Percentiles rank a stretch among this genome's conserved stretches.
Conservation (phyloP, 1,284 basidiomycete species). For the Cutaneotrichosporon cavernicola region DNA sequence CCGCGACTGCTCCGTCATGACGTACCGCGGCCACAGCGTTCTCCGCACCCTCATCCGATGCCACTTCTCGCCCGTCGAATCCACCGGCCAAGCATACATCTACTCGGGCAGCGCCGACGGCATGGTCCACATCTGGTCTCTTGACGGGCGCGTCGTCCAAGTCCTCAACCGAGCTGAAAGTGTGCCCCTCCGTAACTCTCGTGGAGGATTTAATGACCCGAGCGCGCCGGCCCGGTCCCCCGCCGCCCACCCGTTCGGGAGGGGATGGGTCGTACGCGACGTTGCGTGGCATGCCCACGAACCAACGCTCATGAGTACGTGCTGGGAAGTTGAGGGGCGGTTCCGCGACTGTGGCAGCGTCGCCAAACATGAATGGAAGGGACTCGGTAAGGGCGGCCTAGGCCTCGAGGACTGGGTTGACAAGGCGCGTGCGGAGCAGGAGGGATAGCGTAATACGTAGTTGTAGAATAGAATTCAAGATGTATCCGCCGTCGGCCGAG, state of each 20-base stretch:
- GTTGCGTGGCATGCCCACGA: conserved; percentile 63
- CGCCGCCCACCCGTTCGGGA: conserved; percentile 13
- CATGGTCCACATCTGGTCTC: conserved; percentile 76
- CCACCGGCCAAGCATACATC: conserved; percentile 88
- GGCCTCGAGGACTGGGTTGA: conserved; percentile 73
- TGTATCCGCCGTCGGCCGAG: not conserved
- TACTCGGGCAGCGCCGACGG: conserved; percentile 68
- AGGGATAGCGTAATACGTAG: not conserved
- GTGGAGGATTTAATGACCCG: conserved; percentile 42
- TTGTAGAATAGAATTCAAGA: not conserved
- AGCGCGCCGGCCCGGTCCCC: conserved; percentile 35
- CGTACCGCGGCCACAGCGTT: conserved; percentile 89
- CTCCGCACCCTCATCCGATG: conserved; percentile 90
- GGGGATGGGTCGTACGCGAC: conserved; percentile 61
- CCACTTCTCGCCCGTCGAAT: conserved; percentile 88
- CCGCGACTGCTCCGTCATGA: conserved; percentile 91
- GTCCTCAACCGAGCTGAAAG: conserved; percentile 77
- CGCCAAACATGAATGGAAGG: conserved; percentile 92
- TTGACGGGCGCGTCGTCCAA: conserved; percentile 67
- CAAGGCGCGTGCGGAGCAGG: conserved; percentile 54
- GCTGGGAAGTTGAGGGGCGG: conserved; percentile 66
- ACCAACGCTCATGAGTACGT: conserved; percentile 86
- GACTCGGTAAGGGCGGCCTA: conserved; percentile 66
- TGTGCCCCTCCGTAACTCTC: conserved; percentile 61
- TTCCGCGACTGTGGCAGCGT: conserved; percentile 66